Evolutionary conservation across 2,329 filamentous ascomycete genomes (phyloP).

Genomic region (Chaetomium globosum): DNA sequence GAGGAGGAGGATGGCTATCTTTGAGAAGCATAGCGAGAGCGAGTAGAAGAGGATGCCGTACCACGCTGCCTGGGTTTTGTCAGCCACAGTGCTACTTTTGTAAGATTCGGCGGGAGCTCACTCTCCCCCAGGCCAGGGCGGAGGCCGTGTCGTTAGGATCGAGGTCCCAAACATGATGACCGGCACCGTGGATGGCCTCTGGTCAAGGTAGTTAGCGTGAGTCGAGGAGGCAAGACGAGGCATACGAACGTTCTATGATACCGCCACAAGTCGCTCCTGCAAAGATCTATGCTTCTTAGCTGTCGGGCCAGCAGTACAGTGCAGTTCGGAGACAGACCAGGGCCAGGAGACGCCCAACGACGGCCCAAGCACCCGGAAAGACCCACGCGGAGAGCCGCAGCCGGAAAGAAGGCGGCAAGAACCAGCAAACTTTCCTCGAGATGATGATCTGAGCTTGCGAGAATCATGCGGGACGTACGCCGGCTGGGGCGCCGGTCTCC

Average conservation of each 20-base stretch:
- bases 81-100: background rate
- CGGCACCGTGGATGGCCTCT: slow-evolving; percentile 34
- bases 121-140: slow-evolving; percentile 31
- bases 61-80: slow-evolving; percentile 33
- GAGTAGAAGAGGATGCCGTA: slow-evolving; percentile 39
- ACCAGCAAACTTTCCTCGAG: slow-evolving; percentile 34
- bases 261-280: slow-evolving; percentile 34
- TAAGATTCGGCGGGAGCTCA: slow-evolving; percentile 13
- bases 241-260: slow-evolving; percentile 34
- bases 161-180: slow-evolving; percentile 35
- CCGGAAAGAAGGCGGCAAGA: slow-evolving; percentile 42
- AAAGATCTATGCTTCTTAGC: slow-evolving; percentile 32
- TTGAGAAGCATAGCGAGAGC: slow-evolving; percentile 38
- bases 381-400: slow-evolving; percentile 46
- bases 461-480: slow-evolving; percentile 33
- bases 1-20: slow-evolving; percentile 39
- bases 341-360: slow-evolving; percentile 45
- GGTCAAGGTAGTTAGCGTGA: background rate
- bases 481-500: slow-evolving; percentile 9
- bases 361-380: slow-evolving; percentile 42
- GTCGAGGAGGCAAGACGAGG: background rate
- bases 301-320: too few species aligned
- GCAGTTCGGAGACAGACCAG: slow-evolving; percentile 31
- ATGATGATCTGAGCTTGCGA: slow-evolving; percentile 35
- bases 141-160: slow-evolving; percentile 27